Evolutionary conservation across 164 flowering plant genomes (phyloP), one percentile per base, ranked within the genome.

Genomic region (Pachysandra terminalis): DNA sequence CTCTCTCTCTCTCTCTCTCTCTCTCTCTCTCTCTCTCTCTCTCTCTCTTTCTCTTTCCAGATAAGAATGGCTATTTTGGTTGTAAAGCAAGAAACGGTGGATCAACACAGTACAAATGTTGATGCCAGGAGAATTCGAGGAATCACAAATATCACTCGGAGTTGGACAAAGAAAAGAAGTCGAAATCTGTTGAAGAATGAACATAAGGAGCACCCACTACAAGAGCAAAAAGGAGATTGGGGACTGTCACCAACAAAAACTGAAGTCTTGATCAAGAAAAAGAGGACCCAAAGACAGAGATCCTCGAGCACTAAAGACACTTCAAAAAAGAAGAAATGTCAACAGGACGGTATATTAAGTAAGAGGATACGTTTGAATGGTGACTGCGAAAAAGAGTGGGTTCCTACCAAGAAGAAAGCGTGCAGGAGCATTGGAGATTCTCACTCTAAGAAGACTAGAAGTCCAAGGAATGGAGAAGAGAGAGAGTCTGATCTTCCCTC

Each of bases 41-140:
- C n/a, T n/a, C n/a, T n/a, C 10, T 7, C 19, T 17, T 23, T 68
- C 16, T 53, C 6, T 59, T 26, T 56, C 57, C 65, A 72, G 74
- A 24, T n/a, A 48, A 57, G 24, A 61, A 79, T 75, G 81, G 70
- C 70, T 8, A 49, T 71, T n/a, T 65, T 66, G 35, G 26, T 25
- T 28, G 58, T 68, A 22, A 70, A 70, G 40, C 75, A 64, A 64
- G 59, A 49, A 13, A 32, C 13, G 19, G 9, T 24, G 40, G 35
- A 19, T 26, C 56, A 58, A 26, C 6, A 56, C 22, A 49, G 37
- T 55, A 17, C 15, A 0, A 63, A 58, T 1, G 56, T 14, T 56
- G 66, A 60, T n/a, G 51, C 67, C 53, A 56, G 45, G 13, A 48
- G n/a, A 9, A 32, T 23, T 1, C n/a, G 5, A 58, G 54, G 40